Base-by-base conservation (phyloP, 2,329 filamentous ascomycete species). In the Aureobasidium sp. region DNA sequence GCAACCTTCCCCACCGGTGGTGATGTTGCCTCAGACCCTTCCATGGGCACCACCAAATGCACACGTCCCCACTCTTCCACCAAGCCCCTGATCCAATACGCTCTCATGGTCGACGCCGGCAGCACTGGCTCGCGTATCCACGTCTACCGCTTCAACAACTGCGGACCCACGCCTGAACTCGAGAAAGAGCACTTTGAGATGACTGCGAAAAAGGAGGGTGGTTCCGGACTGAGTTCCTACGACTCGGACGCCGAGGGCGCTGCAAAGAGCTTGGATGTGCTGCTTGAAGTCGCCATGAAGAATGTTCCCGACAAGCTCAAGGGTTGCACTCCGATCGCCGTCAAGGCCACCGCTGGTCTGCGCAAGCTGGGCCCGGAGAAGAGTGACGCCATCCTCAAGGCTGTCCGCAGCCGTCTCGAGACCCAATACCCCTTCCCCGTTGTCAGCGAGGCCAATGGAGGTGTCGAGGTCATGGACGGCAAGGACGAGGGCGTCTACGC, bases 71-170 rank as follows among this genome's bases (percentile, higher is more conserved):
- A 83, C 77, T 90, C 91, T 69, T 86, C 89, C 70, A 88, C 91
- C 67, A 97, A 97, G 79, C 93, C 94, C 54, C 85, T 99, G 67
- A 87, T 97, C 65, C 94, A 99, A 74, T 99, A 97, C 78, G 95
- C 94, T 64, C 84, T 97, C 71, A 99, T 99, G 94, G 90, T 99
- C 71, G 94, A 99, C 76, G 94, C 94, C 52, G 94, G 94, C 69
- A 97, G 92, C 80, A 97, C 94, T 60, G 94, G 94, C 64, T 97
- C 94, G 64, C 89, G 94, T 69, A 97, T 99, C 73, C 95, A 99
- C 79, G 91, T 97, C 63, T 99, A 97, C 82, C 90, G 91, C 73
- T 99, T 97, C 84, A 97, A 97, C 82, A 97, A 97, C 79, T 99
- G 93, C 78, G 94, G 92, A 14, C 78, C 90, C 8, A 92, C 92